Percentiles rank a stretch among this genome's conserved stretches.
phyloP scores from a whole-genome alignment of 768 basidiomycete genomes.

The Royoungia palumana region DNA sequence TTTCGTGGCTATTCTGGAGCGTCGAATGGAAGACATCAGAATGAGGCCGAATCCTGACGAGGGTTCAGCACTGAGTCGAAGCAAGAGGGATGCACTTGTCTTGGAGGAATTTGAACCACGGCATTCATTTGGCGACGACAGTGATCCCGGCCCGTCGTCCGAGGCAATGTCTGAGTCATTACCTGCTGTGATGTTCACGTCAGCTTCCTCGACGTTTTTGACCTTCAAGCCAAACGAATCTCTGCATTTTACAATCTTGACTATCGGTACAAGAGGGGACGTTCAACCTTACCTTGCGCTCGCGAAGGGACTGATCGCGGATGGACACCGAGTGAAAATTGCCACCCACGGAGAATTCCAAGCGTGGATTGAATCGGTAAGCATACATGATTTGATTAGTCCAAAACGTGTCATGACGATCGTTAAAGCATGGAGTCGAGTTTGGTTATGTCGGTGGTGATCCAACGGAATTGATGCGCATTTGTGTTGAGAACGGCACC shows the following conservation, averaged over 20 bases:
- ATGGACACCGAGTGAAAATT: slow-evolving; percentile 87
- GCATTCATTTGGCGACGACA: slow-evolving; percentile 32
- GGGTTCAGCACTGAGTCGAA: slow-evolving; percentile 40
- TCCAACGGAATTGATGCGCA: slow-evolving; percentile 95
- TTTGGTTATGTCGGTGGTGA: slow-evolving; percentile 94
- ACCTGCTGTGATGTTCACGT: slow-evolving; percentile 95
- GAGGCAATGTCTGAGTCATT: slow-evolving; percentile 65
- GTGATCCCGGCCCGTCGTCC: slow-evolving; percentile 44
- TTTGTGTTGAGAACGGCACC: slow-evolving; percentile 97
- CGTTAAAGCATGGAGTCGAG: slow-evolving; percentile 84
- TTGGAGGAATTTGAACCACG: slow-evolving; percentile 80
- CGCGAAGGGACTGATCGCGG: slow-evolving; percentile 84
- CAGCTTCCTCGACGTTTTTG: slow-evolving; percentile 92
- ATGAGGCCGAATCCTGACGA: slow-evolving; percentile 47
- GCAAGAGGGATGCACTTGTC: slow-evolving; percentile 69
- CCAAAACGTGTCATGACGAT: slow-evolving; percentile 7
- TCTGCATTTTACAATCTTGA: slow-evolving; percentile 89
- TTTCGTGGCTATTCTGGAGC: slow-evolving; percentile 71
- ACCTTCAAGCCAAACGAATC: slow-evolving; percentile 90
- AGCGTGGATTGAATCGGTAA: slow-evolving; percentile 91
- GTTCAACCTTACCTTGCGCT: slow-evolving; percentile 98
- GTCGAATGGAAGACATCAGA: slow-evolving; percentile 73
- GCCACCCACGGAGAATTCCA: slow-evolving; percentile 95
- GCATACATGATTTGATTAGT: slow-evolving; percentile 27
- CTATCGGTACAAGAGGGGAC: slow-evolving; percentile 94